Evolutionary conservation across 805 yeast species (phyloP).

Genomic region (Candida montana): DNA sequence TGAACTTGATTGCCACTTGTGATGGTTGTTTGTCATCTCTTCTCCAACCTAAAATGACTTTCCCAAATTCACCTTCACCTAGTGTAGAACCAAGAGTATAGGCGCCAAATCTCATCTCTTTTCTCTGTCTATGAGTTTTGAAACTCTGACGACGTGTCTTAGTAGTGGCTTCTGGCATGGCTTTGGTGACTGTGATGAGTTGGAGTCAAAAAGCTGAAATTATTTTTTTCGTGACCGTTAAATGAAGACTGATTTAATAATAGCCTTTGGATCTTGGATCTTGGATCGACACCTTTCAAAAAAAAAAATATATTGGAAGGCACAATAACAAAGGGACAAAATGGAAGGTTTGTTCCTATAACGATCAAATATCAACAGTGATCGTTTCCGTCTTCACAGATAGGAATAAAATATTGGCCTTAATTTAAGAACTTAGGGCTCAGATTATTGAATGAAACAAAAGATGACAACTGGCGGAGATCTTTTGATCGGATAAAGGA

Average conservation of each 20-base stretch:
- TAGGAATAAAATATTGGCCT: too few relatives aligned
- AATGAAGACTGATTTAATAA: neutral
- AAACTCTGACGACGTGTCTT: constrained; percentile 24
- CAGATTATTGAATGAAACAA: too few relatives aligned
- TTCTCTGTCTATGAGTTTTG: constrained; percentile 33
- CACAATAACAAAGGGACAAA: neutral
- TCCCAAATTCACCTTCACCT: constrained; percentile 98
- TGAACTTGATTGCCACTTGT: constrained; percentile 91
- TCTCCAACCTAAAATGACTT: constrained; percentile 95
- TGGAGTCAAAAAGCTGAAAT: neutral
- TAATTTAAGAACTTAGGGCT: too few relatives aligned
- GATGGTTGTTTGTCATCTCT: constrained; percentile 63
- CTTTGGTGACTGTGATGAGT: neutral
- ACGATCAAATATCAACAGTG: too few relatives aligned
- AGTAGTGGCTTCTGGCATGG: constrained; percentile 1
- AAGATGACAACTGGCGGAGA: too few relatives aligned
- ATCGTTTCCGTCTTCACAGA: too few relatives aligned
- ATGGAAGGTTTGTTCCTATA: too few relatives aligned
- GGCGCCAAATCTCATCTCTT: constrained; percentile 82
- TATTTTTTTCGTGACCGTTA: neutral
- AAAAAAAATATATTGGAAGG: too few relatives aligned
- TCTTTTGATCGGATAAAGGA: too few relatives aligned
- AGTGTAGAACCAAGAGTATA: constrained; percentile 88
- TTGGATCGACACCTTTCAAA: neutral
- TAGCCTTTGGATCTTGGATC: too few relatives aligned